Percentiles rank a stretch among this genome's conserved stretches.
These are phyloP conservation scores for Aspergillus floridensis DNA, from an alignment of 2,329 filamentous ascomycete species.

Conservation along the genomic window DNA sequence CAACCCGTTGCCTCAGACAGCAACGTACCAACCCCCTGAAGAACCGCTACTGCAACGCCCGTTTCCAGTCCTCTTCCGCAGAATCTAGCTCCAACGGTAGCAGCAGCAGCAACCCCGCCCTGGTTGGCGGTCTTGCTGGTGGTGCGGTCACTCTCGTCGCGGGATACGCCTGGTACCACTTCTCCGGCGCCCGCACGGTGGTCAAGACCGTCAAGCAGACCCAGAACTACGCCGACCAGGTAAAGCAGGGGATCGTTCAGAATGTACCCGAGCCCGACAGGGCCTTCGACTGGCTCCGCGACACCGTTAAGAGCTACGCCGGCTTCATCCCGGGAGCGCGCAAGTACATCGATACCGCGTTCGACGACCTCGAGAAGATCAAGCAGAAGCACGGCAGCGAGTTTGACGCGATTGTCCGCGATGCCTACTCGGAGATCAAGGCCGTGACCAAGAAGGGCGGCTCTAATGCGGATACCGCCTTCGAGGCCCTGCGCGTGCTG, in stretches of 20 bases:
- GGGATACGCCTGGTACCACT: slow-evolving; percentile 54
- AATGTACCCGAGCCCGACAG: slow-evolving; percentile 65
- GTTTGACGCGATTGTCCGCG: slow-evolving; percentile 64
- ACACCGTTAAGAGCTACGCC: slow-evolving; percentile 67
- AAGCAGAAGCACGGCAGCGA: slow-evolving; percentile 66
- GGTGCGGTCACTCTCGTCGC: slow-evolving; percentile 47
- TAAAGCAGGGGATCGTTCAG: slow-evolving; percentile 60
- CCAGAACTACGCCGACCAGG: slow-evolving; percentile 59
- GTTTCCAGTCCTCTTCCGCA: slow-evolving; percentile 31
- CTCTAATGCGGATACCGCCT: slow-evolving; percentile 61
- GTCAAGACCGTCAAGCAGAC: slow-evolving; percentile 55
- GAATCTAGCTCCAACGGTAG: slow-evolving; percentile 19
- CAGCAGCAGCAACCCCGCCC: slow-evolving; percentile 26
- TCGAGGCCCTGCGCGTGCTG: slow-evolving; percentile 61
- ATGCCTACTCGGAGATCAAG: slow-evolving; percentile 67
- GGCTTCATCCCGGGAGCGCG: slow-evolving; percentile 69
- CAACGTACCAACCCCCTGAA: background rate
- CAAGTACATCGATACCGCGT: slow-evolving; percentile 65
- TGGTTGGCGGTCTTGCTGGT: slow-evolving; percentile 52
- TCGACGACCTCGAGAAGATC: slow-evolving; percentile 68
- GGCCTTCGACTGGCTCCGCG: slow-evolving; percentile 63
- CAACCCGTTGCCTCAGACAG: slow-evolving; percentile 1
- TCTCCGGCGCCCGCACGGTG: slow-evolving; percentile 51
- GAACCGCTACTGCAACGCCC: slow-evolving; percentile 15
- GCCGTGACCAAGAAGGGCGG: slow-evolving; percentile 58